A percentile compares a stretch with the other conserved stretches of the same genome.
phyloP scores from a whole-genome alignment of 495 filamentous ascomycete genomes.

The Penicillium pulvis region DNA sequence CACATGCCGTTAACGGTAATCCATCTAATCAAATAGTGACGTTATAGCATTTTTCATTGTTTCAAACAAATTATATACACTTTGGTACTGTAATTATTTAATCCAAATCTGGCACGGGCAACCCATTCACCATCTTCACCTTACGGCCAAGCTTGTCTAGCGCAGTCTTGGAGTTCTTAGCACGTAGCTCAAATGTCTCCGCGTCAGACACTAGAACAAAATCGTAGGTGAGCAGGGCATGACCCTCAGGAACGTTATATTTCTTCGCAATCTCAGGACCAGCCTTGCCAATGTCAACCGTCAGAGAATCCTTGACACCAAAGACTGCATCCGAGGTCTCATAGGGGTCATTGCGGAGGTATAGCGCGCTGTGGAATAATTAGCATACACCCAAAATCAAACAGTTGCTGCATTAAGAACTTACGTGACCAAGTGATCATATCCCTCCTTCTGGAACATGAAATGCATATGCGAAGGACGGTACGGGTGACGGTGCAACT shows the following conservation, averaged over 20 bases:
- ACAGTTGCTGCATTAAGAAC: slow-evolving; percentile 17
- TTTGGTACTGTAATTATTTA: slow-evolving; percentile 25
- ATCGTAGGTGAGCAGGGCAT: slow-evolving; percentile 60
- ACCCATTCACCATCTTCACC: slow-evolving; percentile 76
- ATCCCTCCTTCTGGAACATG: slow-evolving; percentile 87
- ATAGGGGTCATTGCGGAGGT: slow-evolving; percentile 81
- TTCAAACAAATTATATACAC: not conserved
- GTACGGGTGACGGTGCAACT: slow-evolving; percentile 74
- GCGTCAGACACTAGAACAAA: slow-evolving; percentile 78
- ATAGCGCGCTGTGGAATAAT: slow-evolving; percentile 62
- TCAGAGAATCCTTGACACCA: slow-evolving; percentile 83
- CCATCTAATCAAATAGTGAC: not conserved
- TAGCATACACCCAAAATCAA: not conserved
- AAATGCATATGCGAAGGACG: slow-evolving; percentile 92
- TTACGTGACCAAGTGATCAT: slow-evolving; percentile 84
- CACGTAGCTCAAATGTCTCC: slow-evolving; percentile 68
- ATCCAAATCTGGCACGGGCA: slow-evolving; percentile 80
- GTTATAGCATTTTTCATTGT: not conserved
- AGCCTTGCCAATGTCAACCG: slow-evolving; percentile 70
- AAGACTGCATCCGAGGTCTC: slow-evolving; percentile 92
- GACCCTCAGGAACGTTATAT: slow-evolving; percentile 56
- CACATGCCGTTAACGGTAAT: not conserved
- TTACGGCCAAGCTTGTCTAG: slow-evolving; percentile 69
- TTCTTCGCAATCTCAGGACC: slow-evolving; percentile 60
- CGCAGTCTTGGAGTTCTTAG: slow-evolving; percentile 70